Conservation (phyloP, 768 basidiomycete species). For the Tephrocybe sp. region DNA sequence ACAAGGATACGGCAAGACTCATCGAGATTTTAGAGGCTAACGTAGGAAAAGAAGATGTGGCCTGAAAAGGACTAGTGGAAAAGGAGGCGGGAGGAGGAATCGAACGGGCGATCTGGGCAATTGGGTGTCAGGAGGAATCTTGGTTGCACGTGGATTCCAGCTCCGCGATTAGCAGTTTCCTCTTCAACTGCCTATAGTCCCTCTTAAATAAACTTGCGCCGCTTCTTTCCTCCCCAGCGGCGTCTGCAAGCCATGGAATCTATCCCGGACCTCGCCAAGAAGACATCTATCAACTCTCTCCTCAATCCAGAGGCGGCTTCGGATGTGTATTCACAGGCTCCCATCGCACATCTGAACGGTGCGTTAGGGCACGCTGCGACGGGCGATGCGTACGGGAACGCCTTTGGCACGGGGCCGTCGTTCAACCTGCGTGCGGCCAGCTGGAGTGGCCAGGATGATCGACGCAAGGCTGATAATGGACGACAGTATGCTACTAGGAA, state of each 20-base stretch:
- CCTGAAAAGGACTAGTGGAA: no score
- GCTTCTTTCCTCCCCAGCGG: not conserved
- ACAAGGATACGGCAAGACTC: no score
- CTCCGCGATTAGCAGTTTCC: not conserved
- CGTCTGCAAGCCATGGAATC: conserved; percentile 6
- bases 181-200: not conserved
- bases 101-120: no score
- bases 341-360: conserved; percentile 18
- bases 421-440: conserved; percentile 63
- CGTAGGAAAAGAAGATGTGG: no score
- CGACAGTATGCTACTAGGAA: conserved; percentile 19
- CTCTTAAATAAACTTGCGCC: not conserved
- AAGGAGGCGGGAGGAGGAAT: no score
- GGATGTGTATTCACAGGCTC: conserved; percentile 17
- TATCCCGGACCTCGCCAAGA: conserved; percentile 34
- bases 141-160: not conserved
- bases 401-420: conserved; percentile 27
- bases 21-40: no score
- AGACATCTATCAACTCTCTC: conserved; percentile 39
- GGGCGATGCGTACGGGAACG: conserved; percentile 18
- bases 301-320: conserved; percentile 39
- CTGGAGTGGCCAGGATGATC: conserved; percentile 38
- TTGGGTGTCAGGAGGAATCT: no score
- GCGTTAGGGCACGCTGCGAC: conserved; percentile 11
- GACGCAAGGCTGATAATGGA: conserved; percentile 21